Conservation (phyloP, 257 asterid genomes). For the Solanum etuberosum region DNA sequence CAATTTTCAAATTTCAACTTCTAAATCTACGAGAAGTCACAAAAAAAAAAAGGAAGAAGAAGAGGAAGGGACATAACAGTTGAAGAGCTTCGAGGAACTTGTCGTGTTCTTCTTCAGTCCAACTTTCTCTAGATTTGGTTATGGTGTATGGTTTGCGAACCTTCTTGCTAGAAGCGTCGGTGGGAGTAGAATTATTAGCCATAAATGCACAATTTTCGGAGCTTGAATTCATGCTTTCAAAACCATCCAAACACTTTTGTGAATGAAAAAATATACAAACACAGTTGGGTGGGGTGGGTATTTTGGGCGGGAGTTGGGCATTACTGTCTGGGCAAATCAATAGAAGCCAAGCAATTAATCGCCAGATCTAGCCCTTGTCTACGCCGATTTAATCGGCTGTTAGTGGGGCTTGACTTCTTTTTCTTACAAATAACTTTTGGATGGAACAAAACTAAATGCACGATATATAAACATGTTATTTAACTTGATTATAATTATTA, state of each 20-base stretch:
- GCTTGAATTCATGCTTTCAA: conserved; percentile 26
- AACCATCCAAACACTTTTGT: neutral
- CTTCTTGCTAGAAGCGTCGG: conserved; percentile 52
- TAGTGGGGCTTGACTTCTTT: neutral
- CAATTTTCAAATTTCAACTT: too few relatives aligned
- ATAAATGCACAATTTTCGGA: conserved; percentile 29
- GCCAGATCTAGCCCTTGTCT: neutral
- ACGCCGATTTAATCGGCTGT: neutral
- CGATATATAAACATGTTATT: too few relatives aligned
- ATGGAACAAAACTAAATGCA: too few relatives aligned
- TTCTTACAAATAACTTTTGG: too few relatives aligned
- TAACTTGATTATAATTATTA: too few relatives aligned
- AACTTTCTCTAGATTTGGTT: conserved; percentile 82
- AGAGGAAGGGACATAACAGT: conserved; percentile 31
- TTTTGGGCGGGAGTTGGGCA: neutral
- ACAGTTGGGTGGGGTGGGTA: neutral
- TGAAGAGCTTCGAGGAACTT: conserved; percentile 89
- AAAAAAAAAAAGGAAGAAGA: neutral
- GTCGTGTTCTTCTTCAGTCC: conserved; percentile 92
- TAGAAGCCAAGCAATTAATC: conserved; percentile 21
- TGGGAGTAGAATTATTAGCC: conserved; percentile 1
- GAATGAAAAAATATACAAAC: neutral
- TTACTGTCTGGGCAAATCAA: neutral
- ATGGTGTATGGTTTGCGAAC: conserved; percentile 79
- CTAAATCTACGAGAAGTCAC: neutral